Conservation (phyloP, 768 basidiomycete genomes). For the Suillus hirtellus region DNA sequence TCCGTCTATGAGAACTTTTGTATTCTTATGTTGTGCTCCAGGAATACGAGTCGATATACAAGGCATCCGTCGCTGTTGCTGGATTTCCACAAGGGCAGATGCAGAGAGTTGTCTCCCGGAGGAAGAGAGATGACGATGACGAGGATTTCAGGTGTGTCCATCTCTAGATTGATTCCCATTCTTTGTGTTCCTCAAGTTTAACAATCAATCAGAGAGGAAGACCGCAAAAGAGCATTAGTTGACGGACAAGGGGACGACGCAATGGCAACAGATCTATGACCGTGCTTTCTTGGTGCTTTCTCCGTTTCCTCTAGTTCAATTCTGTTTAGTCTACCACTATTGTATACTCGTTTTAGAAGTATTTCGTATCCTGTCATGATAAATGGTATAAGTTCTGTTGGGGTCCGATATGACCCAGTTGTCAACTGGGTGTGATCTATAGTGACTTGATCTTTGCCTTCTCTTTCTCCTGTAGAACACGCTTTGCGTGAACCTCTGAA, state of each 20-base stretch:
- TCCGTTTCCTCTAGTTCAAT: not conserved
- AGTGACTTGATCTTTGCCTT: constrained; percentile 80
- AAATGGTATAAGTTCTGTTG: not conserved
- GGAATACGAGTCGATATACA: constrained; percentile 95
- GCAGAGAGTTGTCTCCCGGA: constrained; percentile 48
- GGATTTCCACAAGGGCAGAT: constrained; percentile 47
- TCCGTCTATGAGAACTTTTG: not conserved
- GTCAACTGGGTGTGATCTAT: constrained; percentile 38
- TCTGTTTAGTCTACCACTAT: constrained; percentile 1
- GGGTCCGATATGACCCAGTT: not conserved
- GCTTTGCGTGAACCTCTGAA: constrained; percentile 80
- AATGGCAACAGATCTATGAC: constrained; percentile 34
- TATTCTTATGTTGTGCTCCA: constrained; percentile 29
- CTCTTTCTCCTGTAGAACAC: constrained; percentile 79
- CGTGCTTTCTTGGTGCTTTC: not conserved
- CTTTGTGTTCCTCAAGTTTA: not conserved
- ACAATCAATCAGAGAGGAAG: constrained; percentile 36
- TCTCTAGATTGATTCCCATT: too few relatives aligned
- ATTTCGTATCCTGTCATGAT: not conserved
- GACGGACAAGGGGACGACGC: constrained; percentile 32
- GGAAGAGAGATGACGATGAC: constrained; percentile 77
- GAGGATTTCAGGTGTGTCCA: constrained; percentile 43
- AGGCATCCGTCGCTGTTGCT: constrained; percentile 70
- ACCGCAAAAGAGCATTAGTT: constrained; percentile 44
- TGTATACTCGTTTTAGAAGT: constrained; percentile 7